Percentiles rank a stretch among this genome's conserved stretches.
Conservation (phyloP, 768 basidiomycete species). For the Boletales sp. region DNA sequence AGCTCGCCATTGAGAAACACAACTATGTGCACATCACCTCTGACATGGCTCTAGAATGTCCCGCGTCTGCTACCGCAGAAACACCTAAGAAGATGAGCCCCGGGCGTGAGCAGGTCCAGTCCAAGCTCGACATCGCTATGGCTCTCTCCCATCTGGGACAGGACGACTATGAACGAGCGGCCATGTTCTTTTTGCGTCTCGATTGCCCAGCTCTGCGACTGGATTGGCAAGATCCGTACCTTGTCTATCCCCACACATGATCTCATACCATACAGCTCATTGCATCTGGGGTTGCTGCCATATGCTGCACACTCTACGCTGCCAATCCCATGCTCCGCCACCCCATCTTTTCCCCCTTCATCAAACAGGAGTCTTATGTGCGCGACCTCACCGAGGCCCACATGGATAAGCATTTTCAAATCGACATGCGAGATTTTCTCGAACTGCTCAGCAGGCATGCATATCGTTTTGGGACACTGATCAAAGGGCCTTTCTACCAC, state of each 20-base stretch:
- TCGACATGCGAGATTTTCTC: no score
- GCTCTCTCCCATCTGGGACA: constrained; percentile 74
- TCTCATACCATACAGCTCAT: no score
- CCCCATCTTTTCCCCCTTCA: constrained; percentile 64
- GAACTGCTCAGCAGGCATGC: no score
- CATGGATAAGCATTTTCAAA: constrained; percentile 83
- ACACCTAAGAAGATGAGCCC: constrained; percentile 46
- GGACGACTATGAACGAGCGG: constrained; percentile 77
- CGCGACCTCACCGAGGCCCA: constrained; percentile 85
- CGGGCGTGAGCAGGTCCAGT: constrained; percentile 61
- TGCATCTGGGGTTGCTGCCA: no score
- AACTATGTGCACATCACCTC: constrained; percentile 85
- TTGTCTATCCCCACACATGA: no score
- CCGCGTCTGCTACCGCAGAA: constrained; percentile 18
- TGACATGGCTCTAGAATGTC: constrained; percentile 79
- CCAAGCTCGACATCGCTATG: constrained; percentile 78
- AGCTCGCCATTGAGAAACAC: constrained; percentile 83
- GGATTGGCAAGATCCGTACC: no score
- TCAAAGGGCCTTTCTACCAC: no score
- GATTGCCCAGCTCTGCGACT: constrained; percentile 71
- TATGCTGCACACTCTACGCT: no score
- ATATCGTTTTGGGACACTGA: no score
- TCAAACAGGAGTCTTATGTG: constrained; percentile 84
- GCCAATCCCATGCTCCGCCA: constrained; percentile 69
- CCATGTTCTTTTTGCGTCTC: constrained; percentile 63